A percentile compares a stretch with the other conserved stretches of the same genome.
These are phyloP conservation scores for Leptoxyphium fumago DNA, from an alignment of 2,329 filamentous ascomycete genomes.

Conservation along the genomic window DNA sequence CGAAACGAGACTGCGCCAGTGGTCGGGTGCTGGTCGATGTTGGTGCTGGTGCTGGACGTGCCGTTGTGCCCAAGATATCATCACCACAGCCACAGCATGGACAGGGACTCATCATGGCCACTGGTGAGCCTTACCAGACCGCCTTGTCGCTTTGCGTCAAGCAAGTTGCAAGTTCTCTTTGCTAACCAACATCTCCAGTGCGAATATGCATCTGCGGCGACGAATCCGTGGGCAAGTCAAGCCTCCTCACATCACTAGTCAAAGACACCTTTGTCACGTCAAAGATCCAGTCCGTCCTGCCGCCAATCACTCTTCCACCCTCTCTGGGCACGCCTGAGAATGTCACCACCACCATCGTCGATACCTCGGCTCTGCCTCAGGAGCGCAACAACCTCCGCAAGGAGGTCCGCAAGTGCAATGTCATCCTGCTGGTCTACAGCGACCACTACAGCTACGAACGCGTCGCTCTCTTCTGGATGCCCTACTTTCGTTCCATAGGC, in stretches of 20 bases:
- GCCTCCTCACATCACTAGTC: constrained; percentile 57
- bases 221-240: constrained; percentile 87
- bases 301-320: constrained; percentile 87
- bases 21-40: no score
- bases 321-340: constrained; percentile 89
- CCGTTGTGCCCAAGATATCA: no score
- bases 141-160: no score
- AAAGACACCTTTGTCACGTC: constrained; percentile 93
- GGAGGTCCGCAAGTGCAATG: constrained; percentile 92
- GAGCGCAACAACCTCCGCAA: constrained; percentile 81
- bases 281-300: constrained; percentile 88
- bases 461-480: constrained; percentile 95
- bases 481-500: constrained; percentile 92
- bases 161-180: no score
- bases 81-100: not conserved
- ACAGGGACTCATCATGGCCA: not conserved
- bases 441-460: constrained; percentile 99
- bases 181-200: constrained; percentile 34
- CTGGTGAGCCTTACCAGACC: not conserved
- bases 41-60: no score
- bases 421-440: constrained; percentile 91
- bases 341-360: constrained; percentile 93
- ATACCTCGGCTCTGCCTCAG: constrained; percentile 88
- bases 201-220: constrained; percentile 95
- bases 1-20: no score